These are phyloP conservation scores for Nevesoporus exiguus DNA, from an alignment of 768 basidiomycete species.

Conservation along the genomic window DNA sequence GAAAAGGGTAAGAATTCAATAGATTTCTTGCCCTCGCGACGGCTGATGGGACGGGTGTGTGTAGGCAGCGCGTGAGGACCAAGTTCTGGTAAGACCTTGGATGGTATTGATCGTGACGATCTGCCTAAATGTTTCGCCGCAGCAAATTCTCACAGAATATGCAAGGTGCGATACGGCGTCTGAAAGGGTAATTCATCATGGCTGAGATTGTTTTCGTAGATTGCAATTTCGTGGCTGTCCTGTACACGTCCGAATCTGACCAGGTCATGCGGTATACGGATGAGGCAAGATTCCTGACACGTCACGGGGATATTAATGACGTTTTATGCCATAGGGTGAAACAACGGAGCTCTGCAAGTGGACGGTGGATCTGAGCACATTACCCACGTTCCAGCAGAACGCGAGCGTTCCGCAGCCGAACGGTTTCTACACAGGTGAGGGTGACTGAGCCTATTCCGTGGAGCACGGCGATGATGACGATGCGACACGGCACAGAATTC, in stretches of 20 bases:
- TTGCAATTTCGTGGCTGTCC: conserved; percentile 74
- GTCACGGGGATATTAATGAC: conserved; percentile 21
- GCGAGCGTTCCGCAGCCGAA: conserved; percentile 50
- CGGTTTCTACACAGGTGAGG: conserved; percentile 78
- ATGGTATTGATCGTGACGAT: conserved; percentile 2
- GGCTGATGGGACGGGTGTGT: conserved; percentile 16
- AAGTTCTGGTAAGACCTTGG: conserved; percentile 67
- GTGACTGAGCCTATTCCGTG: neutral
- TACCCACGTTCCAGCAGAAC: conserved; percentile 77
- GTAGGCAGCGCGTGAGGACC: conserved; percentile 75
- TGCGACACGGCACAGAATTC: conserved; percentile 51
- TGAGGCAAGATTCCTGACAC: conserved; percentile 43
- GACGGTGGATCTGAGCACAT: conserved; percentile 77
- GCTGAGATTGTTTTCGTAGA: conserved; percentile 42
- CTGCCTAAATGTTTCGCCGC: conserved; percentile 14
- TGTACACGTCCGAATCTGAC: conserved; percentile 76
- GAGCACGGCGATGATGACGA: neutral
- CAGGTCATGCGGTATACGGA: conserved; percentile 80
- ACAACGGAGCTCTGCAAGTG: conserved; percentile 76
- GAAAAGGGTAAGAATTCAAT: conserved; percentile 67
- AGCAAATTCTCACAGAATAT: conserved; percentile 70
- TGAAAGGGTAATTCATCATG: neutral
- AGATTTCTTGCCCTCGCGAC: conserved; percentile 13
- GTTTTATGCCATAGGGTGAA: conserved; percentile 48
- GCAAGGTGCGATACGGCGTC: conserved; percentile 46